Evolutionary conservation across 2,329 filamentous ascomycete genomes (phyloP), one percentile per base, ranked within the genome.

Genomic region (Epichloe uncinata): DNA sequence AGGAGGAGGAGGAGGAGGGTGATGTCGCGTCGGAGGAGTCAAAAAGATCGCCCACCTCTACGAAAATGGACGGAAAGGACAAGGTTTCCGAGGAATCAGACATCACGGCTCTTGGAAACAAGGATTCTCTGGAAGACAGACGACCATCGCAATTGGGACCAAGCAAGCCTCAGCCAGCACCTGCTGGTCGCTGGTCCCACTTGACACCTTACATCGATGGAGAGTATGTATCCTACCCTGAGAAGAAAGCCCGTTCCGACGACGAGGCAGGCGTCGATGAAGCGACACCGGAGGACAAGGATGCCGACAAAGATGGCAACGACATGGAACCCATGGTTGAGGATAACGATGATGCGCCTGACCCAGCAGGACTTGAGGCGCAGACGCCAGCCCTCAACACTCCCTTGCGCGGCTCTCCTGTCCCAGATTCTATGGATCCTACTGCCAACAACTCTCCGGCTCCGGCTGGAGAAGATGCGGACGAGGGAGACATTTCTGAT

Each of bases 121-220:
- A 45, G 36, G 49, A 45, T 20, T 2, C 16, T 6, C 18, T 44
- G 22, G 40, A 46, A 30, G 30, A 18, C 38, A 50, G 20, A 13
- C 38, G 49, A 22, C 12, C 46, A n/a, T 47, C 48, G 3, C 52
- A 53, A 45, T 37, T 38, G 42, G 43, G 50, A 2, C 49, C 50
- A 30, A 49, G 41, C 16, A 59, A 61, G 50, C 57, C 61, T 33
- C 63, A 66, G 36, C 63, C 62, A 45, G 52, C 55, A 5, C 63
- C 61, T 12, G 50, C 48, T 12, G 64, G 66, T 2, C 61, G 63
- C 20, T 71, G 67, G 64, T 58, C 66, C 18, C 55, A 68, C 40
- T 58, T 72, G 8, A 71, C 66, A 2, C 66, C 69, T 4, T 72
- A 70, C 46, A 51, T 72, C 7, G 61, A 65, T 33, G 66, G 63